phyloP scores from a whole-genome alignment of 2,329 filamentous ascomycete species.

The Colletotrichum sp. region DNA sequence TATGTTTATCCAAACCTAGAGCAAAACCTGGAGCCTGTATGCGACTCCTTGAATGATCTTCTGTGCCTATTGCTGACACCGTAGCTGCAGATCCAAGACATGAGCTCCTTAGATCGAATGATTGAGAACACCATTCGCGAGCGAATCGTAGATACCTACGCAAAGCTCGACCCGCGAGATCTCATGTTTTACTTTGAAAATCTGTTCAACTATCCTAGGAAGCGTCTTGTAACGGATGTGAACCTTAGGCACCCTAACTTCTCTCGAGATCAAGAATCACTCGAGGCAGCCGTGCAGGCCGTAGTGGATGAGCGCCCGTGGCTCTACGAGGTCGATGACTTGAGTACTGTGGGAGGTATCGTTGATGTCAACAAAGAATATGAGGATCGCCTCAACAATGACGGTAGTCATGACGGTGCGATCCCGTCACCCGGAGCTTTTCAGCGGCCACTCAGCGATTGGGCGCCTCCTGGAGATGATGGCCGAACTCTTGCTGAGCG shows the following conservation, averaged over 20 bases:
- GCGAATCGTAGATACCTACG: constrained; percentile 47
- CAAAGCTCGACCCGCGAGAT: constrained; percentile 55
- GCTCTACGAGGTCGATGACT: constrained; percentile 30
- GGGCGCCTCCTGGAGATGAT: constrained; percentile 46
- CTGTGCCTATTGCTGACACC: background rate
- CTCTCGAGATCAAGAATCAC: constrained; percentile 49
- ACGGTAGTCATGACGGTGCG: constrained; percentile 42
- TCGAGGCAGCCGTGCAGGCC: constrained; percentile 43
- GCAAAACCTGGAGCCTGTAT: constrained; percentile 38
- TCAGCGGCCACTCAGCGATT: constrained; percentile 35
- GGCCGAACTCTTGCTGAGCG: constrained; percentile 27
- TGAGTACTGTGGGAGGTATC: constrained; percentile 42
- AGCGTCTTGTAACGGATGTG: constrained; percentile 48
- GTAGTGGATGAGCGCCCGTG: constrained; percentile 43
- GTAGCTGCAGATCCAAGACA: background rate
- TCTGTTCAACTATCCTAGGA: constrained; percentile 50
- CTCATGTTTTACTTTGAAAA: constrained; percentile 55
- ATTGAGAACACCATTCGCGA: constrained; percentile 22
- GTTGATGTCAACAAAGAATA: constrained; percentile 43
- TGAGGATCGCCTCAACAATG: constrained; percentile 37
- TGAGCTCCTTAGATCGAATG: constrained; percentile 11
- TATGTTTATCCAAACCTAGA: constrained; percentile 53
- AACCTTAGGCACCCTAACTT: constrained; percentile 46
- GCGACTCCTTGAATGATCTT: constrained; percentile 3
- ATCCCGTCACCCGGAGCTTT: constrained; percentile 34